Base-by-base conservation (phyloP, 2,329 filamentous ascomycete genomes). In the Metarhizium brunneum region DNA sequence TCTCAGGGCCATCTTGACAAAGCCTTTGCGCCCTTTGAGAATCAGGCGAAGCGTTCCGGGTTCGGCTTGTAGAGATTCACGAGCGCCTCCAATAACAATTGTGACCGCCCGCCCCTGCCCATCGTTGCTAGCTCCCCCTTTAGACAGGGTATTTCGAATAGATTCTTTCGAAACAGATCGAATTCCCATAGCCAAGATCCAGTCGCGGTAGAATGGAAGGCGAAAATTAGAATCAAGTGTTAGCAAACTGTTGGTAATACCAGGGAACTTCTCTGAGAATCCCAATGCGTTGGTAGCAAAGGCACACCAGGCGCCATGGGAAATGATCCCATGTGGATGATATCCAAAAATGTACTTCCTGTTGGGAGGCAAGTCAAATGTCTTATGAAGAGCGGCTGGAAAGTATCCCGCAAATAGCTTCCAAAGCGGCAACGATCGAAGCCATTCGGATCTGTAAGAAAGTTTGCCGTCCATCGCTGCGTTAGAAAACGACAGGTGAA, bases 341-440 rank as follows among this genome's bases (percentile, higher is more conserved):
- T 97, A 97, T 48, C 92, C 92, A 64, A 99, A 91, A 60, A 99
- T 91, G 73, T 97, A 99, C 71, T 95, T 96, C 59, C 91, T 80
- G 1, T 87, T 90, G 0, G 90, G 81, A 25, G 88, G 82, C 6
- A 99, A 81, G 56, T 86, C 80, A 61, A 87, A 81, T 4, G 90
- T 94, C 61, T 94, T 90, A 74, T 97, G 91, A 43, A 99, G 79
- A 56, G 82, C 82, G 50, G 91, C 90, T 4, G 94, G 94, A 67
- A 95, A 99, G 75, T 97, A 99, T 16, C 84, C 88, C 30, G 89
- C 91, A 67, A 96, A 97, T 49, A 95, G 81, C 42, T 82, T 88
- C 92, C 92, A 99, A 48, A 95, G 73, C 35, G 82, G 83, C 51
- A 87, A 80, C 13, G 80, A 83, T 18, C 92, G 85, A 58, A 92